Percentiles rank a stretch among this genome's conserved stretches.
Evolutionary conservation across 768 basidiomycete genomes (phyloP).

Genomic region (Tulasnella sp.): DNA sequence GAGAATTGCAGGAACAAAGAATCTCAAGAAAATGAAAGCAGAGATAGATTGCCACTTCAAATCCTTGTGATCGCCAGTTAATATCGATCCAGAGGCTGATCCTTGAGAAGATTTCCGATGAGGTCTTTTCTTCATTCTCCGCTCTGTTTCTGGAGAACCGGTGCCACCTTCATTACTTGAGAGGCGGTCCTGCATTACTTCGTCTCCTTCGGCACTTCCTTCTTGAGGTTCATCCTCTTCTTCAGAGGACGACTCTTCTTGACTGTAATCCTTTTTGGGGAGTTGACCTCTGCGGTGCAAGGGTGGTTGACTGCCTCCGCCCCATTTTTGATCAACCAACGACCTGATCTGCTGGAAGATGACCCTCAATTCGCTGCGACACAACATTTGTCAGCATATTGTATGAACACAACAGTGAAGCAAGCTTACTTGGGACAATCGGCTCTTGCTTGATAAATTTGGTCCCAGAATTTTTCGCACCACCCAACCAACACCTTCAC

Average conservation of each 20-base stretch:
- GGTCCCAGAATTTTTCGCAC: slow-evolving; percentile 69
- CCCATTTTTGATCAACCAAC: slow-evolving; percentile 45
- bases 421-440: slow-evolving; percentile 61
- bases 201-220: too few relatives aligned
- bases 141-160: too few relatives aligned
- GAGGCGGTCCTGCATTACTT: too few relatives aligned
- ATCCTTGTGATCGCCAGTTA: slow-evolving; percentile 9
- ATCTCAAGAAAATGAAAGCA: slow-evolving; percentile 79
- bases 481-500: slow-evolving; percentile 59
- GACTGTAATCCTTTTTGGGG: slow-evolving; percentile 4
- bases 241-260: background rate
- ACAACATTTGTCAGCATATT: background rate
- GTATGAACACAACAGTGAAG: slow-evolving; percentile 7
- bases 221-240: background rate
- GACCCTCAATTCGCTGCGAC: slow-evolving; percentile 51
- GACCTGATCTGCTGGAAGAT: slow-evolving; percentile 57
- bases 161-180: too few relatives aligned
- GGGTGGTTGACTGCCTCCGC: slow-evolving; percentile 32
- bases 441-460: slow-evolving; percentile 58
- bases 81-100: background rate
- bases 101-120: slow-evolving; percentile 6
- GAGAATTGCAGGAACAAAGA: slow-evolving; percentile 82
- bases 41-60: slow-evolving; percentile 73
- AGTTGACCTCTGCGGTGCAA: slow-evolving; percentile 23
- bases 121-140: too few relatives aligned